Base-by-base conservation (phyloP, 176 grass and related monocot genomes). In the Musa itinerans region DNA sequence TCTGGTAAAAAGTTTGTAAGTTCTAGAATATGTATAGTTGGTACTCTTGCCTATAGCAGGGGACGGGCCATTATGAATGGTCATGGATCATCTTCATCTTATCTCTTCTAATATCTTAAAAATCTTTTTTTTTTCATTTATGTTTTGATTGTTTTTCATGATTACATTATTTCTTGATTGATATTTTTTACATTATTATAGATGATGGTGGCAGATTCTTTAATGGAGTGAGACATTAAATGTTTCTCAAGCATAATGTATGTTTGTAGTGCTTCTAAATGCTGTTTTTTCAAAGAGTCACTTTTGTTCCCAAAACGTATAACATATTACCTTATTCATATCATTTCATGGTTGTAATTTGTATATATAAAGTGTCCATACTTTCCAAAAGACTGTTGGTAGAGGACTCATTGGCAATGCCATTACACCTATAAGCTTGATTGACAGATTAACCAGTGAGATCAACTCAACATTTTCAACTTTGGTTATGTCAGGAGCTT, bases 401-500 rank as follows among this genome's bases (percentile, higher is more conserved):
- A 5, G 4, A 43, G 4, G 6, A 43, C 19, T 19, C 15, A n/a
- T 49, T n/a, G 20, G 9, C 19, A 19, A 51, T 52, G 21, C 20
- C 68, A 51, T 70, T 50, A 8, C 17, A 70, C 34, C 34, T n/a
- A 19, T 50, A 51, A 50, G 9, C 48, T 67, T 67, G 26, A 3
- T 67, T 1, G 19, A 67, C 29, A 11, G 16, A 61, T 21, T 20
- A n/a, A 70, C 15, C 1, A 51, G 17, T 48, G 3, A 20, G 68
- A 49, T 10, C 16, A 21, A 15, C 20, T n/a, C 43, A n/a, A 48
- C 26, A 24, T 49, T 65, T 65, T 53, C 43, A 25, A 10, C 11
- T 77, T 52, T 50, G 34, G 1, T 20, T 65, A 2, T 21, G 80
- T 57, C 85, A 99, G 96, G 96, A 99, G 74, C 86, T 99, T 73